Percentiles rank a stretch among this genome's conserved stretches.
Evolutionary conservation across 306 rosid genomes (phyloP).

Genomic region (Arachis hypogaea): DNA sequence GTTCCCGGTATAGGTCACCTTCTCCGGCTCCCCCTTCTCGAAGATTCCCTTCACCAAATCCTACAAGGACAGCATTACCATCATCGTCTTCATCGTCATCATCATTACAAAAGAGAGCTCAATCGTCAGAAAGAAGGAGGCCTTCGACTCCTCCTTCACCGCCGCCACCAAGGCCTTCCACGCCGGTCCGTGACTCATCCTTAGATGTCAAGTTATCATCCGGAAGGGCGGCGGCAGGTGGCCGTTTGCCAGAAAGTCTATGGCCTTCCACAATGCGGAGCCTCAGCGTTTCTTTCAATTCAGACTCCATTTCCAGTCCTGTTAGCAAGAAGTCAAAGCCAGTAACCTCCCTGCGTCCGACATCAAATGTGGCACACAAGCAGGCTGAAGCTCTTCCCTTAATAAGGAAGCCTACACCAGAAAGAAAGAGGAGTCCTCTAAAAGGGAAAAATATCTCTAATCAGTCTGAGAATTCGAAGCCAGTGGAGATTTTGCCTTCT

Average conservation of each 20-base stretch:
- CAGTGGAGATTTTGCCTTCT: constrained; percentile 61
- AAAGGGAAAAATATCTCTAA: constrained; percentile 60
- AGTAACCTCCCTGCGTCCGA: constrained; percentile 54
- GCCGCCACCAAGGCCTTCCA: constrained; percentile 59
- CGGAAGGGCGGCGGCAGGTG: constrained; percentile 40
- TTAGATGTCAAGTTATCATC: constrained; percentile 50
- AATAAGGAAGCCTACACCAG: constrained; percentile 66
- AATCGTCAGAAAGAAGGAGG: constrained; percentile 72
- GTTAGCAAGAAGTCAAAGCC: constrained; percentile 82
- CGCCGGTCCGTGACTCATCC: constrained; percentile 67
- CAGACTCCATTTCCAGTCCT: constrained; percentile 79
- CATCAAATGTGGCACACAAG: constrained; percentile 76
- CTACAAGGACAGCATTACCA: constrained; percentile 46
- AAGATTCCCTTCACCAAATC: constrained; percentile 73
- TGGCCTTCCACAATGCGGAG: constrained; percentile 98
- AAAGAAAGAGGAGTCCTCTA: constrained; percentile 82
- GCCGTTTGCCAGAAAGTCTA: constrained; percentile 65
- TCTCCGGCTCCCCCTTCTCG: constrained; percentile 53
- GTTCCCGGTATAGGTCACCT: constrained; percentile 71
- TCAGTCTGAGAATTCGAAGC: constrained; percentile 86
- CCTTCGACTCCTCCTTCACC: constrained; percentile 83
- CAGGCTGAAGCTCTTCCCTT: constrained; percentile 51
- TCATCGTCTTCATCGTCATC: constrained; percentile 41
- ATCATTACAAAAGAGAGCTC: constrained; percentile 61
- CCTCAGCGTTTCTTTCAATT: constrained; percentile 85